Evolutionary conservation across 148 eudicot genomes (phyloP).

Genomic region (Oxyria digyna): DNA sequence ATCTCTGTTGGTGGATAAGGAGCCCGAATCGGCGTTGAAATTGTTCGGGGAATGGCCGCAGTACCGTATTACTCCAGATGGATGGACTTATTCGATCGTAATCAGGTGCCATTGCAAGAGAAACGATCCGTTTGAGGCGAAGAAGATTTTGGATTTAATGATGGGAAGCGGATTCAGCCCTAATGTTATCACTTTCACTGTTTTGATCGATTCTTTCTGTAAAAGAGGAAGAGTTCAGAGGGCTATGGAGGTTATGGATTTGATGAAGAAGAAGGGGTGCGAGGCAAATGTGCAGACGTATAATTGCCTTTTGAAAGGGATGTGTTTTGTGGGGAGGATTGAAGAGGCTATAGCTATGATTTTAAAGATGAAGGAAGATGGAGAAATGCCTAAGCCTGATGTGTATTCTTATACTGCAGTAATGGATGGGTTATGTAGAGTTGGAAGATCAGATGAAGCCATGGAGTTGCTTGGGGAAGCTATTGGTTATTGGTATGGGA

Average conservation of each 20-base stretch:
- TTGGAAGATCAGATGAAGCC: slow-evolving; percentile 77
- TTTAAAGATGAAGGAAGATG: slow-evolving; percentile 32
- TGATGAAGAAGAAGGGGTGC: slow-evolving; percentile 33
- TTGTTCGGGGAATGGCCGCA: slow-evolving; percentile 35
- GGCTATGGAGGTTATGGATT: slow-evolving; percentile 49
- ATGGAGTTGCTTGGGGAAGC: slow-evolving; percentile 65
- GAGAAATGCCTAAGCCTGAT: slow-evolving; percentile 24
- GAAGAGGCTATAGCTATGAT: slow-evolving; percentile 64
- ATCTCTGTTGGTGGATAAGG: slow-evolving; percentile 33
- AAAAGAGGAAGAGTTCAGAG: slow-evolving; percentile 38
- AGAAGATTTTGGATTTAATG: slow-evolving; percentile 32
- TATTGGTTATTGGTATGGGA: slow-evolving; percentile 31
- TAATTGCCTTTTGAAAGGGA: slow-evolving; percentile 69
- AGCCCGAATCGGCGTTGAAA: slow-evolving; percentile 40
- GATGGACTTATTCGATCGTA: slow-evolving; percentile 43
- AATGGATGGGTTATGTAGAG: slow-evolving; percentile 94
- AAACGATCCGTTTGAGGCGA: slow-evolving; percentile 42
- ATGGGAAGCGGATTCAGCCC: slow-evolving; percentile 40
- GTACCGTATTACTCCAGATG: slow-evolving; percentile 30
- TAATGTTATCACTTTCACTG: slow-evolving; percentile 43
- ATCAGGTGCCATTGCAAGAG: slow-evolving; percentile 49
- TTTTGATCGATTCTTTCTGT: slow-evolving; percentile 52
- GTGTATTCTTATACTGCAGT: slow-evolving; percentile 56
- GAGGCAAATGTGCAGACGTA: slow-evolving; percentile 59
- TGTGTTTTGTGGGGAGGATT: slow-evolving; percentile 73